Conservation (phyloP, 108 stramenopile species). For the Fragilaria crotonensis region DNA sequence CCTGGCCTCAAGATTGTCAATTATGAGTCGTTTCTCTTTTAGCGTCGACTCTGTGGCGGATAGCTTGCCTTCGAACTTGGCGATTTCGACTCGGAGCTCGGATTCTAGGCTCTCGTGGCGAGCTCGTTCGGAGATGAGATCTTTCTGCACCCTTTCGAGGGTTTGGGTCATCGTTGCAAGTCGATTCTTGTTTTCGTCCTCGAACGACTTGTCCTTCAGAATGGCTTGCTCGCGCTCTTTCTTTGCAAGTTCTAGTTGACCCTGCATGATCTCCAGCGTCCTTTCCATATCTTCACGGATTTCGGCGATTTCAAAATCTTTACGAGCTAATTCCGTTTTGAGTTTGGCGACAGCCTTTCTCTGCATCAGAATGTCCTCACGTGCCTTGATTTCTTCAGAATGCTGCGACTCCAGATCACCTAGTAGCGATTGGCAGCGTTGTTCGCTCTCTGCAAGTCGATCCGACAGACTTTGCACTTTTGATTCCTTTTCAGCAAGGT, state of each 20-base stretch:
- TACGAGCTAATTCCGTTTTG: slow-evolving; percentile 16
- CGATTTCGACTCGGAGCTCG: slow-evolving; percentile 23
- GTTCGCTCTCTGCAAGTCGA: background rate
- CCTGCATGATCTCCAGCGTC: slow-evolving; percentile 9
- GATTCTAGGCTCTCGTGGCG: slow-evolving; percentile 21
- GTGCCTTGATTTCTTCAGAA: slow-evolving; percentile 7
- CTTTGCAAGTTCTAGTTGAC: slow-evolving; percentile 6
- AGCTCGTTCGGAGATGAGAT: slow-evolving; percentile 15
- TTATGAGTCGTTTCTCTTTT: slow-evolving; percentile 17
- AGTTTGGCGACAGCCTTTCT: slow-evolving; percentile 10
- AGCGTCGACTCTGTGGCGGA: slow-evolving; percentile 27
- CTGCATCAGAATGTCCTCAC: slow-evolving; percentile 8
- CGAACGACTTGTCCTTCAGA: background rate
- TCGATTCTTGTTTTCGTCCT: slow-evolving; percentile 5
- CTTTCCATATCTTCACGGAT: slow-evolving; percentile 4
- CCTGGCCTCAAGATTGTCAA: slow-evolving; percentile 20
- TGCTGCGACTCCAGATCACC: slow-evolving; percentile 8
- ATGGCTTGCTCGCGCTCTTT: slow-evolving; percentile 10
- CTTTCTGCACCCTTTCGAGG: slow-evolving; percentile 4
- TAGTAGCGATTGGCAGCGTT: background rate
- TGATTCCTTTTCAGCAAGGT: slow-evolving; percentile 17
- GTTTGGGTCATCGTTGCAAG: slow-evolving; percentile 9
- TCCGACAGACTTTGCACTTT: slow-evolving; percentile 2
- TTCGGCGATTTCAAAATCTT: slow-evolving; percentile 12
- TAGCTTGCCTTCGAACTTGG: slow-evolving; percentile 28